Conservation (phyloP, 805 yeast genomes). For the Kodamaea laetipori region DNA sequence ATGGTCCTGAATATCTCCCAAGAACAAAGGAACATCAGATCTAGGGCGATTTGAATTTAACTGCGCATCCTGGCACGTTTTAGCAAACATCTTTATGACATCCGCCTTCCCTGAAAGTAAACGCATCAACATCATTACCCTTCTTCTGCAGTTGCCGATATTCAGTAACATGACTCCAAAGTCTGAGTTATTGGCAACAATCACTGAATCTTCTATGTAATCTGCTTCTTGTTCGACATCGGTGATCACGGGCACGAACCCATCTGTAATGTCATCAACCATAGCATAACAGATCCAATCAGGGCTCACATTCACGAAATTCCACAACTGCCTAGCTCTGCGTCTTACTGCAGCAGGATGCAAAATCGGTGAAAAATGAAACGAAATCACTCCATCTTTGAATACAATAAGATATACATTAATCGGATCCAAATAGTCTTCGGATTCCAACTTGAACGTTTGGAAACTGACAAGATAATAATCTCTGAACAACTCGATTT, state of each 20-base stretch:
- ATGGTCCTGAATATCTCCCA: slow-evolving; percentile 97
- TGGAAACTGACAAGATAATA: slow-evolving; percentile 26
- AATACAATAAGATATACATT: slow-evolving; percentile 70
- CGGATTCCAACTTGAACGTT: slow-evolving; percentile 34
- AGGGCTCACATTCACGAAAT: slow-evolving; percentile 65
- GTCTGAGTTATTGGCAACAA: slow-evolving; percentile 49
- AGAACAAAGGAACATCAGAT: slow-evolving; percentile 52
- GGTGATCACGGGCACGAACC: slow-evolving; percentile 79
- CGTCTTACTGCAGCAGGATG: slow-evolving; percentile 74
- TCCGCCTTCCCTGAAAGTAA: slow-evolving; percentile 92
- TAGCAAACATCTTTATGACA: slow-evolving; percentile 93
- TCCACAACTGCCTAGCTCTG: slow-evolving; percentile 74
- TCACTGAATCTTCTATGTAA: slow-evolving; percentile 83
- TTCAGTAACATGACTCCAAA: slow-evolving; percentile 73
- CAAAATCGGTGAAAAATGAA: slow-evolving; percentile 59
- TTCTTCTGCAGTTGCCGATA: slow-evolving; percentile 78
- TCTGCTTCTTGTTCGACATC: slow-evolving; percentile 80
- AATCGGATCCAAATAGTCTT: slow-evolving; percentile 80
- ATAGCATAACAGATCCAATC: slow-evolving; percentile 84
- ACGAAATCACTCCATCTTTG: slow-evolving; percentile 58
- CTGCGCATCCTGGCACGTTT: slow-evolving; percentile 82
- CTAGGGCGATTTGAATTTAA: background rate
- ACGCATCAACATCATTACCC: slow-evolving; percentile 91
- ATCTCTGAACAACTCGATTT: slow-evolving; percentile 24
- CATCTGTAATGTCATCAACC: slow-evolving; percentile 83